These are phyloP conservation scores for Boletus eberwhitei DNA, from an alignment of 768 basidiomycete species.

Conservation along the genomic window DNA sequence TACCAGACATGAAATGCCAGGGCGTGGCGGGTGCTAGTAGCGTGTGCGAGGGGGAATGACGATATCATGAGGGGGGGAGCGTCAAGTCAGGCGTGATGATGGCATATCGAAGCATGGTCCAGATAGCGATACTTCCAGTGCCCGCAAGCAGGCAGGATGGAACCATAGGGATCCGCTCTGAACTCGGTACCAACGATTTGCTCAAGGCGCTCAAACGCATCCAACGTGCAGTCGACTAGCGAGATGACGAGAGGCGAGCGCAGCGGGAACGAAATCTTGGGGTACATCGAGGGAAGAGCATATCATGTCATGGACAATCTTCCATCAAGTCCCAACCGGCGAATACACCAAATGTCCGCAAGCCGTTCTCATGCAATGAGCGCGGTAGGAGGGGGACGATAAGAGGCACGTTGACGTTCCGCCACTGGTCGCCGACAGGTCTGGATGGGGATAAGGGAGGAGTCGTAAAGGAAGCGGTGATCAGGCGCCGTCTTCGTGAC, in stretches of 20 bases:
- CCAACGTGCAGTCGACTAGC: conserved; percentile 37
- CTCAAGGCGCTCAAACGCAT: conserved; percentile 25
- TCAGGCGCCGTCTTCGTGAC: conserved; percentile 40
- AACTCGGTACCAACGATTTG: conserved; percentile 7
- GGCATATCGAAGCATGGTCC: conserved; percentile 25
- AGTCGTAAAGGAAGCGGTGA: conserved; percentile 40
- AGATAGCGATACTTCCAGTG: conserved; percentile 10
- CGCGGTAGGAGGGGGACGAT: conserved; percentile 12
- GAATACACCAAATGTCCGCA: conserved; percentile 21
- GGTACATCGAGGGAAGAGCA: background rate
- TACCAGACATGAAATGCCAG: conserved; percentile 21
- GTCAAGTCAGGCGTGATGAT: conserved; percentile 18
- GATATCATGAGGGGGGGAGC: conserved; percentile 7
- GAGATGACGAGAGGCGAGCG: conserved; percentile 30
- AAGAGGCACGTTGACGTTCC: conserved; percentile 30
- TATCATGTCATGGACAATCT: conserved; percentile 17
- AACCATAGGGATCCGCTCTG: conserved; percentile 1
- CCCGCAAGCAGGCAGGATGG: conserved; percentile 28
- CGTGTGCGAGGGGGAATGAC: conserved; percentile 8
- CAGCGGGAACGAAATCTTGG: conserved; percentile 11
- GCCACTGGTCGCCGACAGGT: conserved; percentile 19
- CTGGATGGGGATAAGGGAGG: conserved; percentile 10
- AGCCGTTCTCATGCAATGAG: conserved; percentile 37
- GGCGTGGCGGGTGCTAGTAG: conserved; percentile 14
- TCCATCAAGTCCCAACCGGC: conserved; percentile 25